Conservation (phyloP, 2,329 filamentous ascomycete species). For the Fulvia fulva region DNA sequence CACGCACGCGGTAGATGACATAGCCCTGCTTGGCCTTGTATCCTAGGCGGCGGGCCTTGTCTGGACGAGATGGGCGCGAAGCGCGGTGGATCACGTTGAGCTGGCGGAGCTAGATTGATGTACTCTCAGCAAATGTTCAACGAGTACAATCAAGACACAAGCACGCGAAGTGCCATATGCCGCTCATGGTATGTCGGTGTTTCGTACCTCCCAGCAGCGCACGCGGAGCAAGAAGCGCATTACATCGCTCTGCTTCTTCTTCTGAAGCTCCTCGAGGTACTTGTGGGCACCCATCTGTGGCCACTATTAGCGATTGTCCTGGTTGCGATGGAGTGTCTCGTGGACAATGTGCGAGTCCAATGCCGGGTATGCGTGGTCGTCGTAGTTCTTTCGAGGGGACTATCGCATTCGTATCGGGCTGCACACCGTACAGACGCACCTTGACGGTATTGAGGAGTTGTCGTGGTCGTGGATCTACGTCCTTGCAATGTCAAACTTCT, state of each 20-base stretch:
- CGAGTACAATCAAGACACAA: slow-evolving; percentile 68
- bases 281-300: slow-evolving; percentile 96
- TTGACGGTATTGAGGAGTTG: slow-evolving; percentile 24
- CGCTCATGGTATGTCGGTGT: slow-evolving; percentile 30
- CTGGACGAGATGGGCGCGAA: slow-evolving; percentile 93
- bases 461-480: slow-evolving; percentile 8
- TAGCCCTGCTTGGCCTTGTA: slow-evolving; percentile 99
- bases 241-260: slow-evolving; percentile 99
- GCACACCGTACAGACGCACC: slow-evolving; percentile 18
- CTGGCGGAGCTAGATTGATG: slow-evolving; percentile 99
- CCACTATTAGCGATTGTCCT: slow-evolving; percentile 17
- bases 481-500: not conserved
- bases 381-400: not conserved
- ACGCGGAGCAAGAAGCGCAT: slow-evolving; percentile 99
- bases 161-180: slow-evolving; percentile 28
- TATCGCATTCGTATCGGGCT: not conserved
- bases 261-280: slow-evolving; percentile 99
- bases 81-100: slow-evolving; percentile 99
- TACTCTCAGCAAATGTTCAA: slow-evolving; percentile 99
- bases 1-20: slow-evolving; percentile 99
- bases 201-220: slow-evolving; percentile 96
- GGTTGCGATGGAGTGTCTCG: slow-evolving; percentile 1
- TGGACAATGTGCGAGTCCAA: not conserved
- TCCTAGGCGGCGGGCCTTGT: slow-evolving; percentile 99
- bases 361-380: not conserved